Evolutionary conservation across 2,329 filamentous ascomycete species (phyloP), one percentile per base, ranked within the genome.

Genomic region (Colletotrichum echinochloae): DNA sequence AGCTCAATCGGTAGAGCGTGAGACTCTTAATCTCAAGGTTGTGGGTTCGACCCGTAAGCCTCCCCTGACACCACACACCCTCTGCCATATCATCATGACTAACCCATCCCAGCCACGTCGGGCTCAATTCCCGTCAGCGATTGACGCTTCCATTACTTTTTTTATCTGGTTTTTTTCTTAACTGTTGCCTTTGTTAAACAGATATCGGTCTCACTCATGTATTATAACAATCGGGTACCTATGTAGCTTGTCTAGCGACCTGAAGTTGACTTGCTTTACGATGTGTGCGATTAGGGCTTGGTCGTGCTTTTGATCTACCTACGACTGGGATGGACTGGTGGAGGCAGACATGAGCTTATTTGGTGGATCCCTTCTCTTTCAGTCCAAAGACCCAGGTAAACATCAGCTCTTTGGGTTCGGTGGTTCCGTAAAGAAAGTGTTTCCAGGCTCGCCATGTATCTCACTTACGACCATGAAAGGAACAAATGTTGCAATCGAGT

Each of bases 1-100:
- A 89, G 87, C 88, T 89, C 87, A 90, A 89, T 89, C 87, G 87
- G 87, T 90, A 91, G 89, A 91, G 89, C 89, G 89, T 90, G 85
- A 90, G 89, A 90, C 89, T 91, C 89, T 88, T 87, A 88, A 86
- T 85, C 85, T 86, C 83, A 85, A 86, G 84, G 84, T 82, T 86
- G 83, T 82, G 83, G 83, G 86, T 88, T 87, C 83, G 84, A 85
- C 68, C 68, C 71, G 60, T 62, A 62, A 62, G 60, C 26, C 7
- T 37, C 14, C 14, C 26, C 46, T 26, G 6, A 20, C 20, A n/a
- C n/a, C n/a, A n/a, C n/a, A n/a, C n/a, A n/a, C n/a, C n/a, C n/a
- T 37, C 12, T 8, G 26, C 18, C 16, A 30, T n/a, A 1, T 18
- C n/a, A 4, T 1, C 46, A 18, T 18, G 18, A 23, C 35, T 62